phyloP scores from a whole-genome alignment of 2,329 filamentous ascomycete genomes.

The Penicillium sclerotiorum region DNA sequence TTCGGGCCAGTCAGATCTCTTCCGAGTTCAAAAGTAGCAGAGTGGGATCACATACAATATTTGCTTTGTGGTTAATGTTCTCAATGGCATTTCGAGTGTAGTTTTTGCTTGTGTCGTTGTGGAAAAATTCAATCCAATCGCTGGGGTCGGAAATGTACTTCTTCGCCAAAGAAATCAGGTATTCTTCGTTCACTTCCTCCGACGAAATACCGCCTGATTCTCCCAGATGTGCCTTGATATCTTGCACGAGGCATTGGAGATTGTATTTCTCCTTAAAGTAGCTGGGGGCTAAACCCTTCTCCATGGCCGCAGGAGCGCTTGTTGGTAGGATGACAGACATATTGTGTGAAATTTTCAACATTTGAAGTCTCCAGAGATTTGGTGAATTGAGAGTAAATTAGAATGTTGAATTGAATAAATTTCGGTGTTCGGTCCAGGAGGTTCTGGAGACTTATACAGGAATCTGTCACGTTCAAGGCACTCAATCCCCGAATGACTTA shows the following conservation, averaged over 20 bases:
- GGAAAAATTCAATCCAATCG: conserved; percentile 32
- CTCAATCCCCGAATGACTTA: no score
- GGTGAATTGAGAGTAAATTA: neutral
- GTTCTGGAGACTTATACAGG: no score
- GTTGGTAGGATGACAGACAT: conserved; percentile 22
- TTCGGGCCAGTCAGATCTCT: neutral
- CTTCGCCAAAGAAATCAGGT: conserved; percentile 29
- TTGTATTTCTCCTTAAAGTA: conserved; percentile 25
- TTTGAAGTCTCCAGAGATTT: no score
- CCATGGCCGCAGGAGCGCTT: conserved; percentile 7
- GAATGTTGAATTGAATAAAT: neutral
- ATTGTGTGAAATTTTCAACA: no score
- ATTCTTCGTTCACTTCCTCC: conserved; percentile 26
- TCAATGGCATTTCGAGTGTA: conserved; percentile 38
- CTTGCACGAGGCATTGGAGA: conserved; percentile 28
- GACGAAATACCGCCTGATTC: conserved; percentile 29
- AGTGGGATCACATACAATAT: conserved; percentile 26
- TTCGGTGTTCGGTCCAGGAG: conserved; percentile 2
- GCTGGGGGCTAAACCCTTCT: conserved; percentile 13
- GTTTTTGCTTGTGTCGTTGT: conserved; percentile 36
- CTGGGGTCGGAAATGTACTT: conserved; percentile 32
- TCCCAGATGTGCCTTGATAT: conserved; percentile 33
- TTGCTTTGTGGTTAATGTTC: conserved; percentile 37
- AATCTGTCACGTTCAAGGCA: no score
- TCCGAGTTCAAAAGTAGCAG: neutral